Base-by-base conservation (phyloP, 257 asterid species). In the Ophiorrhiza pumila region DNA sequence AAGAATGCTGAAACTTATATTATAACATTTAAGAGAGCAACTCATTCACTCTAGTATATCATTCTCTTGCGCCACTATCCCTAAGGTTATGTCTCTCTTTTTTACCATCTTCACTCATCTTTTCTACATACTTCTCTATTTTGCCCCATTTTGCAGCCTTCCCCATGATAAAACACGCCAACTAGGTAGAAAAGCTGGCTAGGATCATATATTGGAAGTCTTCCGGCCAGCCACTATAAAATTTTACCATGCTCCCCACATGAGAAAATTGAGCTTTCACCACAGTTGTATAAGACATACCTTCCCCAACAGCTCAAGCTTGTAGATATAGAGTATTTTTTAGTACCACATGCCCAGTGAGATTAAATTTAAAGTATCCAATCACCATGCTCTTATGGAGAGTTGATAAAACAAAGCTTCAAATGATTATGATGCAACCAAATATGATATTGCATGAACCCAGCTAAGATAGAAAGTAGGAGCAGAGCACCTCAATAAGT, bases 401-500 rank as follows among this genome's bases (percentile, higher is more conserved):
- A 10, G 22, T 32, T 22, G 34, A 68, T 11, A 32, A 23, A 68
- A 31, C 3, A 29, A 68, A 17, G 2, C 29, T 68, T 29, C 27
- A 31, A 22, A 47, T 32, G 32, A 18, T 17, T 29, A 68, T 14
- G 6, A 31, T 14, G 18, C 58, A 3, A 47, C 18, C 25, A 35
- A 6, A 10, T 4, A 27, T 7, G 4, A 7, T 5, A 43, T 25
- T 43, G 22, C 11, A 20, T 37, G 22, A 61, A 37, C 17, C 20
- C 68, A 53, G 15, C 39, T 27, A 4, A n/a, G 3, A 59, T 32
- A 55, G 13, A 62, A 31, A 4, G 25, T 20, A 66, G 31, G 23
- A 62, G 3, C 45, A 49, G 67, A 74, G 60, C 79, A 94, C 99
- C 99, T 94, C 99, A 80, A 94, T 94, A 80, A 94, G 97, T 74